Evolutionary conservation across 2,329 filamentous ascomycete species (phyloP).

Genomic region (Amauroascus niger): DNA sequence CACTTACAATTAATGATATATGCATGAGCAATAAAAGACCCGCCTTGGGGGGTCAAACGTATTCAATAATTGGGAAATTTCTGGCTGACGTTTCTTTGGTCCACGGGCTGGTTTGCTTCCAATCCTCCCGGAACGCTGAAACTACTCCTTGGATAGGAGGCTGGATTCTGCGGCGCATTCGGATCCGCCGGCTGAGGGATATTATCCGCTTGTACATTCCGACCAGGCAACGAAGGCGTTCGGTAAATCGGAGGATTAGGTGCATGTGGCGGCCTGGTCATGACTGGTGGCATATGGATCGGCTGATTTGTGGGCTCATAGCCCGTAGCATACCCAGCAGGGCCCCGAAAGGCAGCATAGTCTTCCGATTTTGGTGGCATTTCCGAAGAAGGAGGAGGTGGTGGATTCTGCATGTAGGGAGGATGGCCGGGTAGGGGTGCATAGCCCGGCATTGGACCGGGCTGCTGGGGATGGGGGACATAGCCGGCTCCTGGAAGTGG

Average conservation of each 20-base stretch:
- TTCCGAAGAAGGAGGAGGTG: constrained; percentile 22
- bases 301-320: constrained; percentile 31
- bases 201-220: constrained; percentile 31
- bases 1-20: not conserved
- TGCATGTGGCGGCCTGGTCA: constrained; percentile 27
- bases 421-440: constrained; percentile 24
- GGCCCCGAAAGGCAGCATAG: constrained; percentile 27
- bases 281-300: constrained; percentile 26
- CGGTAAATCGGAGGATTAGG: constrained; percentile 29
- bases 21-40: not conserved
- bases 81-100: constrained; percentile 10
- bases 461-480: constrained; percentile 27
- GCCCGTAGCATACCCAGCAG: constrained; percentile 26
- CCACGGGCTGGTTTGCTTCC: constrained; percentile 23
- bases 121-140: constrained; percentile 28
- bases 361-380: constrained; percentile 32
- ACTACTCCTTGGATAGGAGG: constrained; percentile 30
- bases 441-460: constrained; percentile 29
- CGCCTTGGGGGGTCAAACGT: not conserved
- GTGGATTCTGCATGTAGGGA: constrained; percentile 29
- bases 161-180: constrained; percentile 24
- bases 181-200: constrained; percentile 33
- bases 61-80: not conserved
- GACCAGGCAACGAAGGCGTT: constrained; percentile 33
- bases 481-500: constrained; percentile 28